phyloP scores from a whole-genome alignment of 176 grass and related monocot genomes.

The Eragrostis nindensis region DNA sequence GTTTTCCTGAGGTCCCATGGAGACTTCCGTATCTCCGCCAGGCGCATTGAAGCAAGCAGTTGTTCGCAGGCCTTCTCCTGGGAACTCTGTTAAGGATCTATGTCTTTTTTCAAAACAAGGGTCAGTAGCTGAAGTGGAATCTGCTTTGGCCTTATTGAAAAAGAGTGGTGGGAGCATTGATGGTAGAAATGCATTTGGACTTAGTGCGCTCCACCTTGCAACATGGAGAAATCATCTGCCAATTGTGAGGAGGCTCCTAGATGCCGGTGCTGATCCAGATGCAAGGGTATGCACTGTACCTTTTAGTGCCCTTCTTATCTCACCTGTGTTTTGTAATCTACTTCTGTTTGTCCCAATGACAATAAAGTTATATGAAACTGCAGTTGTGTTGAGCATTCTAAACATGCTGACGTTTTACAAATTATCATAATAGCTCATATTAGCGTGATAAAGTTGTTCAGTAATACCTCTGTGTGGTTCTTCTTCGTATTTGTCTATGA shows the following conservation, averaged over 20 bases:
- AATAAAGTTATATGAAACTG: neutral
- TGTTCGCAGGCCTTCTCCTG: constrained; percentile 66
- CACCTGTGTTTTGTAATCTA: constrained; percentile 12
- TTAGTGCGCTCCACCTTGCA: constrained; percentile 92
- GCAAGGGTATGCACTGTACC: constrained; percentile 70
- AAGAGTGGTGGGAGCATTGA: constrained; percentile 81
- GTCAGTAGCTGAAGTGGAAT: constrained; percentile 84
- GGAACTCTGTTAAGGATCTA: constrained; percentile 71
- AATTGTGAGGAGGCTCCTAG: constrained; percentile 74
- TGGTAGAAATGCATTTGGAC: constrained; percentile 89
- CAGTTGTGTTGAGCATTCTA: neutral
- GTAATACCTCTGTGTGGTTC: neutral
- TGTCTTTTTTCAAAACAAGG: constrained; percentile 86
- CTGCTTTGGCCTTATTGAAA: constrained; percentile 78
- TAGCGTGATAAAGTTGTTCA: neutral
- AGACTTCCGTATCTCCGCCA: constrained; percentile 57
- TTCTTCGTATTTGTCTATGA: neutral
- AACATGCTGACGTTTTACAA: neutral
- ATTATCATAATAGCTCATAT: neutral
- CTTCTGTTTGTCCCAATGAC: neutral
- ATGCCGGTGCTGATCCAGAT: constrained; percentile 92
- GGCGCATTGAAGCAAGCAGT: constrained; percentile 63
- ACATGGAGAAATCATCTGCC: constrained; percentile 99
- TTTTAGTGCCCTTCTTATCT: constrained; percentile 11
- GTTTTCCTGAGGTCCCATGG: constrained; percentile 62